These are phyloP conservation scores for Macrophomina phaseolina DNA, from an alignment of 2,329 filamentous ascomycete genomes.

Conservation along the genomic window DNA sequence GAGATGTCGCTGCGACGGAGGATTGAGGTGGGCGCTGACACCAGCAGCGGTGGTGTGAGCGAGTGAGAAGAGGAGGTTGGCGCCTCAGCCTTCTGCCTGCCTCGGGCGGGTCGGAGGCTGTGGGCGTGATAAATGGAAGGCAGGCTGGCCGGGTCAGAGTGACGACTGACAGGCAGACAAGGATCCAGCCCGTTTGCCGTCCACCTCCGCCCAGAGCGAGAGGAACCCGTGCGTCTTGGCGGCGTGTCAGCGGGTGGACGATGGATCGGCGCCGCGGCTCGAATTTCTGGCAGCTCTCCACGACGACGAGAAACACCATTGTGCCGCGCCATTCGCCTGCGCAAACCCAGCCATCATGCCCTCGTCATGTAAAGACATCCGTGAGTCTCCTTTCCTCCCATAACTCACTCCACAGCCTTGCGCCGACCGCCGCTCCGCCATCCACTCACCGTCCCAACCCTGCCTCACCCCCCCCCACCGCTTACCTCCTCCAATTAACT, in stretches of 20 bases:
- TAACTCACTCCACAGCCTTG: neutral
- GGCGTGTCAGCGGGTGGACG: neutral
- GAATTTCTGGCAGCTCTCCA: neutral
- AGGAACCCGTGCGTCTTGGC: neutral
- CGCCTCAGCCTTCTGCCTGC: slow-evolving; percentile 9
- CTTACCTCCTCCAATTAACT: slow-evolving; percentile 5
- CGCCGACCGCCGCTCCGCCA: neutral
- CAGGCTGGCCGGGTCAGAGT: neutral
- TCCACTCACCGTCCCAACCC: neutral
- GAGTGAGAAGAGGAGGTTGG: slow-evolving; percentile 8
- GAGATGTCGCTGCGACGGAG: neutral
- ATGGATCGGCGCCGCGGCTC: neutral
- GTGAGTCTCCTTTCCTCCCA: slow-evolving; percentile 60
- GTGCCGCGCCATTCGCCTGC: neutral
- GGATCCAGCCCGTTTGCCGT: neutral
- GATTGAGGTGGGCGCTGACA: neutral
- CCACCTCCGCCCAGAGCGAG: neutral
- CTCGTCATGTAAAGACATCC: slow-evolving; percentile 94
- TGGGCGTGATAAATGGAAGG: neutral
- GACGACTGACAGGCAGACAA: neutral
- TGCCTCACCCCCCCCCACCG: neutral
- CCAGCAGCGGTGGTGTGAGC: slow-evolving; percentile 1
- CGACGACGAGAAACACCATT: neutral
- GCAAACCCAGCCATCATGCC: slow-evolving; percentile 67
- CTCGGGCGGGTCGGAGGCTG: neutral